These are phyloP conservation scores for Lenwebbia sp. DNA, from an alignment of 345 rosid genomes.

Conservation along the genomic window DNA sequence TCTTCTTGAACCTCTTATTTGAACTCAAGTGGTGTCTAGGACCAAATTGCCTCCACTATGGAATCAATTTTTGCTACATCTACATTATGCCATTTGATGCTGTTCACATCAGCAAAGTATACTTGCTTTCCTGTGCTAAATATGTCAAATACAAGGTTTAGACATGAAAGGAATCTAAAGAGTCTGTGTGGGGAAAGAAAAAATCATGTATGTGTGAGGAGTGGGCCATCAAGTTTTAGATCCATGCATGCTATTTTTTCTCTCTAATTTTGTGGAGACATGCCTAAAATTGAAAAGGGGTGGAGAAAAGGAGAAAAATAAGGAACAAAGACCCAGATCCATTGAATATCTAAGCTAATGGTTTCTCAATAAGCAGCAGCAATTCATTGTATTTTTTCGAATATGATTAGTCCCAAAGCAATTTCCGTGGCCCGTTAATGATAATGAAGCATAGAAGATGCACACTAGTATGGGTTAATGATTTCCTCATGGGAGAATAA, in stretches of 20 bases:
- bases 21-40: neutral
- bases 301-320: neutral
- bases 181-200: neutral
- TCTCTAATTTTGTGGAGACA: neutral
- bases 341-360: neutral
- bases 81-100: neutral
- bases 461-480: neutral
- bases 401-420: neutral
- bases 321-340: neutral
- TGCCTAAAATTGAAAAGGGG: neutral
- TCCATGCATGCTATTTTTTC: neutral
- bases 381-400: neutral
- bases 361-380: neutral
- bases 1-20: neutral
- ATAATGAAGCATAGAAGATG: neutral
- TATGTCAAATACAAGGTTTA: neutral
- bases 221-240: neutral
- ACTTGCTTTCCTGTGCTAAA: neutral
- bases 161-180: neutral
- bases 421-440: neutral
- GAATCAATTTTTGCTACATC: neutral
- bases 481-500: neutral
- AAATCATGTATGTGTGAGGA: neutral
- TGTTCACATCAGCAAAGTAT: neutral
- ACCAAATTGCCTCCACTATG: neutral